Conservation (phyloP, 306 rosid species). For the Argentina anserina region DNA sequence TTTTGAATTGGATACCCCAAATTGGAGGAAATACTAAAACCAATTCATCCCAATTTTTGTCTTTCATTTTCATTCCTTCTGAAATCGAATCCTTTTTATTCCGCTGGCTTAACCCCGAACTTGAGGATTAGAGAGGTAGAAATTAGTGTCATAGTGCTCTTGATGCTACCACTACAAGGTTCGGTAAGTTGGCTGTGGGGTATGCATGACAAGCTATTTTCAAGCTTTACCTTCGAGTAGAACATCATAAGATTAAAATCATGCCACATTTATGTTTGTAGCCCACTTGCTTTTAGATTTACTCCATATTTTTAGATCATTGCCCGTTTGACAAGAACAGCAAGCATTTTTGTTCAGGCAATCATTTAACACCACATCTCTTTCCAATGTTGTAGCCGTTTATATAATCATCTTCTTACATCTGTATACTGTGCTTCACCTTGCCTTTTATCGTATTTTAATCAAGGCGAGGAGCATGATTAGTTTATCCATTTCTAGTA, state of each 20-base stretch:
- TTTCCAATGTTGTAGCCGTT: conserved; percentile 20
- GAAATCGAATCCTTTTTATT: background rate
- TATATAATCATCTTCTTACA: conserved; percentile 9
- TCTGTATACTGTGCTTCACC: background rate
- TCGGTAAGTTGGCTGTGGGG: conserved; percentile 24
- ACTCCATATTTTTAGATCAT: conserved; percentile 26
- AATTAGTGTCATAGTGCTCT: conserved; percentile 20
- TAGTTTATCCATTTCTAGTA: conserved; percentile 15
- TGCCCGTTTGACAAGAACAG: conserved; percentile 17
- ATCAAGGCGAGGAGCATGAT: conserved; percentile 8
- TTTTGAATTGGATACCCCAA: background rate
- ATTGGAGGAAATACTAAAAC: background rate
- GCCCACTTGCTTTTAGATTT: conserved; percentile 34
- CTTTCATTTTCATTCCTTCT: background rate
- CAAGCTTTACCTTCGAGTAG: conserved; percentile 26
- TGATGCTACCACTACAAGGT: conserved; percentile 13
- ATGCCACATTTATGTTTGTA: conserved; percentile 30
- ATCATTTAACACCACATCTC: conserved; percentile 36
- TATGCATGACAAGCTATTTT: conserved; percentile 38
- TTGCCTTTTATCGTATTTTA: conserved; percentile 23
- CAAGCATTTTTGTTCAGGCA: conserved; percentile 33
- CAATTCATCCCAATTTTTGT: background rate
- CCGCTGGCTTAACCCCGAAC: background rate
- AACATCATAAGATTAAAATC: conserved; percentile 32
- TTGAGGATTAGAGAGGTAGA: background rate